Evolutionary conservation across 1,139 yeast species (phyloP).

Genomic region (Magnusiomyces fungicola): DNA sequence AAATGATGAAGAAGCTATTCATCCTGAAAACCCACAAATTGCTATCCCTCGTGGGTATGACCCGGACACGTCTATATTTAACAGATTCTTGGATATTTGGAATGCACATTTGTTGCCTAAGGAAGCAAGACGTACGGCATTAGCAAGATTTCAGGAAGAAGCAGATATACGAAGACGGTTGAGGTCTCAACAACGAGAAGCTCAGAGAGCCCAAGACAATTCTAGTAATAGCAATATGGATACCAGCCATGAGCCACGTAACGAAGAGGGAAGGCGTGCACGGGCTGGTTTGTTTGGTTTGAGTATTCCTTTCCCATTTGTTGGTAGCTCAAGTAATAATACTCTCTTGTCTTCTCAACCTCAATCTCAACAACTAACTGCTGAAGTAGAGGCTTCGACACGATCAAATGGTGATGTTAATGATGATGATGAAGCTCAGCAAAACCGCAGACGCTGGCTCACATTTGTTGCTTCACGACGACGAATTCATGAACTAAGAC

Average conservation of each 20-base stretch:
- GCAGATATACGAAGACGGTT: slow-evolving; percentile 27
- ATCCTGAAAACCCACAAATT: neutral
- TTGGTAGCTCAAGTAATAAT: no score
- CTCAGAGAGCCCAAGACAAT: neutral
- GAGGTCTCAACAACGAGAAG: slow-evolving; percentile 10
- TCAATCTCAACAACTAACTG: no score
- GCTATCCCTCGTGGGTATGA: slow-evolving; percentile 25
- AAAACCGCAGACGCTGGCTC: slow-evolving; percentile 23
- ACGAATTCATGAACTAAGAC: slow-evolving; percentile 11
- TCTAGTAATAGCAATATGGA: slow-evolving; percentile 3
- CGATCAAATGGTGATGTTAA: slow-evolving; percentile 2
- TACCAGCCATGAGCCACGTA: slow-evolving; percentile 14
- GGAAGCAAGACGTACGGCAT: slow-evolving; percentile 28
- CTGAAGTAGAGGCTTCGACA: no score
- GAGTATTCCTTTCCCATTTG: no score
- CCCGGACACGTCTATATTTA: slow-evolving; percentile 26
- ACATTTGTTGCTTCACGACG: slow-evolving; percentile 24
- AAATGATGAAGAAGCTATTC: neutral
- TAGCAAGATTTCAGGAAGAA: slow-evolving; percentile 29
- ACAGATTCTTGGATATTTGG: slow-evolving; percentile 31
- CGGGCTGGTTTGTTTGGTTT: no score
- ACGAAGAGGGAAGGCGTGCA: no score
- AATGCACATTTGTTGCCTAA: slow-evolving; percentile 32
- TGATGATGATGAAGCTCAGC: slow-evolving; percentile 20
- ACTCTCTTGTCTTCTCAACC: no score